A percentile compares a stretch with the other conserved stretches of the same genome.
phyloP scores from a whole-genome alignment of 345 rosid species.

The Bruguiera parviflora region DNA sequence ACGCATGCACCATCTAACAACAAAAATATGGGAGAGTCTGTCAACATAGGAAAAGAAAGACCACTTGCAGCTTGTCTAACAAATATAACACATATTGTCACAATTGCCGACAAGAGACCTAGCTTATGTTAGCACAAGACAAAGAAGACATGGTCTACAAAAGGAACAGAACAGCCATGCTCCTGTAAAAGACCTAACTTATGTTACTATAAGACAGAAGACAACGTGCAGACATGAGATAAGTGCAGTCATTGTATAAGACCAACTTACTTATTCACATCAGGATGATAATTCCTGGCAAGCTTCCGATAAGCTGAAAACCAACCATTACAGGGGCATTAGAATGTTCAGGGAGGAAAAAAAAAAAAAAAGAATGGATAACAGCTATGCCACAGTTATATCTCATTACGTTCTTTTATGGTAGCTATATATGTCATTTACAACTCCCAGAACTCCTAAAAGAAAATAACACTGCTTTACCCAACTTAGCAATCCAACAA shows the following conservation, averaged over 20 bases:
- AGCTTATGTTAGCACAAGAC: background rate
- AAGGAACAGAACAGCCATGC: constrained; percentile 6
- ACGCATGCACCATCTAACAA: too few species aligned
- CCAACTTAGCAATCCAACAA: too few species aligned
- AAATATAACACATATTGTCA: background rate
- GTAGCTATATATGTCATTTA: too few species aligned
- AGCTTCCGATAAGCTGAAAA: constrained; percentile 92
- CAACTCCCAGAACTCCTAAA: too few species aligned
- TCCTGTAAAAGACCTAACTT: background rate
- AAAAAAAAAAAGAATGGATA: background rate
- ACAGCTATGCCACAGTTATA: too few species aligned
- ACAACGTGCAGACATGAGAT: constrained; percentile 2
- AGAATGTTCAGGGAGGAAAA: background rate
- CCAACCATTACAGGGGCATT: background rate
- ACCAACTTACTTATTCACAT: constrained; percentile 85
- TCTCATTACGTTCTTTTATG: too few species aligned
- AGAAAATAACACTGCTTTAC: too few species aligned
- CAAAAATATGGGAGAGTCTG: too few species aligned
- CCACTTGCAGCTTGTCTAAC: background rate
- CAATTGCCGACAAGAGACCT: too few species aligned
- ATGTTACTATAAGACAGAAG: background rate
- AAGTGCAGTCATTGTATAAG: constrained; percentile 2
- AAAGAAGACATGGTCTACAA: background rate
- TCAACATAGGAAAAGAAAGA: background rate
- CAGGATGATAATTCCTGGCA: constrained; percentile 95